These are phyloP conservation scores for Crepidotus variabilis DNA, from an alignment of 768 basidiomycete genomes.

Conservation along the genomic window DNA sequence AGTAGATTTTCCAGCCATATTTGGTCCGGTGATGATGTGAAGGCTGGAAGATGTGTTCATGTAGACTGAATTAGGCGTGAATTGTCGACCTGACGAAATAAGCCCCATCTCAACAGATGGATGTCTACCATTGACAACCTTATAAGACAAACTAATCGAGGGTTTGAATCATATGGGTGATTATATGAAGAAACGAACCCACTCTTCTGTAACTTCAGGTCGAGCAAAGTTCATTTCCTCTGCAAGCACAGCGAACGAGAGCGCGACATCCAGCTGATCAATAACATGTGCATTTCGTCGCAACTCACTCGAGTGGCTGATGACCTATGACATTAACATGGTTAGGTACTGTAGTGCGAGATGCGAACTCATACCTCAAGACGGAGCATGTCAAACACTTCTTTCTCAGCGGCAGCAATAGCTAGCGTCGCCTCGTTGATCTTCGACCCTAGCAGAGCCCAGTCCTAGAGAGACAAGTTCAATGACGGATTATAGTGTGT, in stretches of 20 bases:
- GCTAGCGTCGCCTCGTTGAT: slow-evolving; percentile 55
- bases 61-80: slow-evolving; percentile 78
- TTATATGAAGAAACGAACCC: slow-evolving; percentile 17
- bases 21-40: slow-evolving; percentile 90
- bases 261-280: slow-evolving; percentile 83
- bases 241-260: slow-evolving; percentile 81
- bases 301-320: slow-evolving; percentile 48
- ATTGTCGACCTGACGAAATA: slow-evolving; percentile 65
- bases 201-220: slow-evolving; percentile 72
- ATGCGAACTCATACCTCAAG: slow-evolving; percentile 44
- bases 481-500: neutral
- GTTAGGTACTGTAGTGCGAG: neutral
- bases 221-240: slow-evolving; percentile 71
- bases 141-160: slow-evolving; percentile 46
- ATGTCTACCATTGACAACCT: slow-evolving; percentile 81
- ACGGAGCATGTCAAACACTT: slow-evolving; percentile 68
- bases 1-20: slow-evolving; percentile 96
- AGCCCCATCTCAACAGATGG: slow-evolving; percentile 91
- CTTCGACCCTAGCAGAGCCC: slow-evolving; percentile 70
- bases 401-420: slow-evolving; percentile 59
- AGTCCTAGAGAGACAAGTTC: slow-evolving; percentile 42
- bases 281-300: slow-evolving; percentile 72
- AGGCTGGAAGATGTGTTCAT: slow-evolving; percentile 60
- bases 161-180: neutral
- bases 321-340: slow-evolving; percentile 47